Conservation (phyloP, 208 protist species). For the Angomonas deanei region DNA sequence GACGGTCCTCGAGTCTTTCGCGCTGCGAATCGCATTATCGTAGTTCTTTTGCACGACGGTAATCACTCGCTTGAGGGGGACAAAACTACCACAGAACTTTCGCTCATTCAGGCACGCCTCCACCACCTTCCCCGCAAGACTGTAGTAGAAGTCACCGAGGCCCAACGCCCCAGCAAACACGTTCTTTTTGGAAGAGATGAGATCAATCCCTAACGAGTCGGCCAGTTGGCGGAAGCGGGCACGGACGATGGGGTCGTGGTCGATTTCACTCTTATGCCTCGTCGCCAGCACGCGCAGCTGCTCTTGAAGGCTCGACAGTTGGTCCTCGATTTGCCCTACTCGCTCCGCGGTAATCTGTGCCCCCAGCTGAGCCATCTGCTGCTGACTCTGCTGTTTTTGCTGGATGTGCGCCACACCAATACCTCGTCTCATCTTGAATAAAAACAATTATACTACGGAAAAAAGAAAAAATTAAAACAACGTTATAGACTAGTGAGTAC, state of each 20-base stretch:
- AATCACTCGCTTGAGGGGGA: conserved; percentile 60
- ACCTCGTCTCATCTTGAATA: conserved; percentile 59
- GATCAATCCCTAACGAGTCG: conserved; percentile 81
- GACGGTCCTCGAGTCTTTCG: conserved; percentile 15
- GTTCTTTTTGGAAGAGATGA: conserved; percentile 86
- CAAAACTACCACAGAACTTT: conserved; percentile 80
- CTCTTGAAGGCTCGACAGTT: conserved; percentile 66
- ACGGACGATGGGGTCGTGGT: conserved; percentile 74
- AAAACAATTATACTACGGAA: conserved; percentile 4
- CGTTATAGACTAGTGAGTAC: neutral
- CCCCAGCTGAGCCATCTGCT: conserved; percentile 81
- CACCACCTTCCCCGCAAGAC: conserved; percentile 71
- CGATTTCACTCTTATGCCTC: conserved; percentile 71
- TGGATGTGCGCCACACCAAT: conserved; percentile 82
- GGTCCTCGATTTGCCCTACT: conserved; percentile 66
- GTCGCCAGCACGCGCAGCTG: conserved; percentile 51
- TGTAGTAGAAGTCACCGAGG: conserved; percentile 84
- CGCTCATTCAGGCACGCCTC: conserved; percentile 81
- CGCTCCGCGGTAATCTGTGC: conserved; percentile 81
- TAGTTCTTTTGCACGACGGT: conserved; percentile 56
- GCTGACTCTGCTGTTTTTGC: conserved; percentile 57
- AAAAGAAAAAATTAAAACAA: conserved; percentile 1
- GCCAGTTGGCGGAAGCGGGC: conserved; percentile 81
- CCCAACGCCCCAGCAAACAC: conserved; percentile 71
- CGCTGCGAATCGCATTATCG: conserved; percentile 16